Evolutionary conservation across 2,329 filamentous ascomycete genomes (phyloP), one percentile per base, ranked within the genome.

Genomic region (Pseudogymnoascus sp.): DNA sequence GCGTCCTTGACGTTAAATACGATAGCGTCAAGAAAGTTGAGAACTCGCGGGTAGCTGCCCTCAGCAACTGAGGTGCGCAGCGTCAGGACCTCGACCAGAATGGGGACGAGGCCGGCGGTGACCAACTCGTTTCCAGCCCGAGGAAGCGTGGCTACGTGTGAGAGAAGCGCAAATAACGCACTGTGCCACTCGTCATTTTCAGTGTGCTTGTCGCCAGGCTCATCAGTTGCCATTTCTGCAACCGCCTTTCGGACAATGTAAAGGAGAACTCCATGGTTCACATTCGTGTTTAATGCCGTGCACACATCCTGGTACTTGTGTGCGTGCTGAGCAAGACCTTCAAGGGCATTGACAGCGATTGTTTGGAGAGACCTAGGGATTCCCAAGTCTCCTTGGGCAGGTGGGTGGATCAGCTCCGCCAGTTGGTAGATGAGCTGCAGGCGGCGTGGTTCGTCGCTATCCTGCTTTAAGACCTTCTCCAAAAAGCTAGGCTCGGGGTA

Each of bases 191-290:
- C 88, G 72, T 96, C 91, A 65, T 86, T 80, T 64, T 86, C 84
- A n/a, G 84, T 84, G 63, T 84, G 82, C 67, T 86, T 82, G 21
- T 83, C 80, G 40, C 85, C 80, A 64, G 80, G 77, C 63, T 88
- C 84, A 64, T 86, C 81, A 16, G 79, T 79, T 63, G 82, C 86
- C 77, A 99, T 88, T 66, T 92, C 90, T 16, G 88, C 88, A 63
- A 97, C 90, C 8, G 92, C 90, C 75, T 96, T 97, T 63, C 93
- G 86, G 60, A 96, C 88, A 68, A 97, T 84, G 71, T 97, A 97
- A 68, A 97, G 88, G 49, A 99, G 82, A 31, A 97, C 89, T 12
- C 95, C 96, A 70, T 99, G 96, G 70, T 96, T 97, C 38, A 97
- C 93, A 69, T 93, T 96, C 62, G 96, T 91, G 71, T 92, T 96